These are phyloP conservation scores for Angomonas desouzai DNA, from an alignment of 208 protist species.

Conservation along the genomic window DNA sequence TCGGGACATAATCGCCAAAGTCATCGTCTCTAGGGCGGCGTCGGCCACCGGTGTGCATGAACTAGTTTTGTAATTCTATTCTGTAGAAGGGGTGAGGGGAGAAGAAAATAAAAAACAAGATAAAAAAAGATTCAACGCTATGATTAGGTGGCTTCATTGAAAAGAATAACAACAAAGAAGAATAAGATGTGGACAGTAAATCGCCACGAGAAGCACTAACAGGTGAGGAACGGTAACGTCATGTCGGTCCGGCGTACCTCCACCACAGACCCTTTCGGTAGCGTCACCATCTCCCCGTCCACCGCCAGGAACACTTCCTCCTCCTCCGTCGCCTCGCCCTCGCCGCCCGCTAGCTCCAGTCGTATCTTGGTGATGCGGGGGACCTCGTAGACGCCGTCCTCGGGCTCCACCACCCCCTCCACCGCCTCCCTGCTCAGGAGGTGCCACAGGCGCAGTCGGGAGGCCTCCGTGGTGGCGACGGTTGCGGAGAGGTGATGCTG, in stretches of 20 bases:
- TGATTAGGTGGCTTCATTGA: too few species aligned
- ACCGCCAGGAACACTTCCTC: slow-evolving; percentile 31
- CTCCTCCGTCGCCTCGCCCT: slow-evolving; percentile 3
- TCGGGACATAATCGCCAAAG: slow-evolving; percentile 75
- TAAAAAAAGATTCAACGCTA: not conserved
- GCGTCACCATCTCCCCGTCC: slow-evolving; percentile 53
- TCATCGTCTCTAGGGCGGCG: slow-evolving; percentile 59
- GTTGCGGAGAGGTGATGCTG: slow-evolving; percentile 38
- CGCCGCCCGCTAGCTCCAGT: slow-evolving; percentile 23
- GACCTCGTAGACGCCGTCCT: slow-evolving; percentile 75
- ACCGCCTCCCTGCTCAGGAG: slow-evolving; percentile 68
- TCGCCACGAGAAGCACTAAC: not conserved
- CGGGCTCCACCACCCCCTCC: slow-evolving; percentile 50
- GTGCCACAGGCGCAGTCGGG: slow-evolving; percentile 69
- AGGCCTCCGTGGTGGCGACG: slow-evolving; percentile 44
- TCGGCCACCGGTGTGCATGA: slow-evolving; percentile 15
- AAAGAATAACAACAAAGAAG: too few species aligned
- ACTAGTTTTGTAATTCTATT: too few species aligned
- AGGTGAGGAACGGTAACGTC: slow-evolving; percentile 18
- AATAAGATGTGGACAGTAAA: too few species aligned
- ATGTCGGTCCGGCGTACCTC: slow-evolving; percentile 31
- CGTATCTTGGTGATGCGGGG: slow-evolving; percentile 28
- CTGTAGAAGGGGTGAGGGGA: too few species aligned
- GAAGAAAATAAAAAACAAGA: slow-evolving; percentile 7
- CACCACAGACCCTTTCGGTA: slow-evolving; percentile 38